Evolutionary conservation across 2,329 filamentous ascomycete species (phyloP), one percentile per base, ranked within the genome.

Genomic region (Fusarium dlaminii): DNA sequence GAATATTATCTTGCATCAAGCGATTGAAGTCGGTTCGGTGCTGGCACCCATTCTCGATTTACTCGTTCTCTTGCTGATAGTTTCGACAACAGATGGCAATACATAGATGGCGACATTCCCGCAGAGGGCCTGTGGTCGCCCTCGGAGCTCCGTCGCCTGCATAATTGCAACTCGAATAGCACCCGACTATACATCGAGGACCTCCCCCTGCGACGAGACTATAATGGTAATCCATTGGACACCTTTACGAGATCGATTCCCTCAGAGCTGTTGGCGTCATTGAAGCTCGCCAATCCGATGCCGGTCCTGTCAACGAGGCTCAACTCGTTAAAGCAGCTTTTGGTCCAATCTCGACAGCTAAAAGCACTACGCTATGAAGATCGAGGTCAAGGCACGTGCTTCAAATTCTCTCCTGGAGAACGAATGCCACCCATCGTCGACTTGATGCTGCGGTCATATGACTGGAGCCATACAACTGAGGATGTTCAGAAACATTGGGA

Each of bases 401-500:
- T 88, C 72, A 68, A 67, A 6, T 87, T 88, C 37, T 43, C 60
- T 0, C 68, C 68, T 0, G 78, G 75, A 24, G 86, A 88, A 62
- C 80, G 83, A 17, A 76, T 88, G 30, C 86, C 86, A 3, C 77
- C 86, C 0, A 75, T 88, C 10, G 75, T 73, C 27, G 81, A 85
- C 13, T 78, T 88, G 8, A 78, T 75, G 3, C 77, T 88, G 42
- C 82, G 82, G 55, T 86, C 84, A 4, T 88, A 88, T 70, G 84
- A 87, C 78, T 88, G 87, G 87, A 78, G 82, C 15, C 87, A 88
- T 69, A 78, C 77, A 3, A 54, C 73, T 0, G 77, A 81, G 6
- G 82, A 82, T 8, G 85, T 86, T 10, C 72, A 64, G 4, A 72
- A 67, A 24, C 85, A 87, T 64, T 88, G 86, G 86, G 82, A 87